phyloP scores from a whole-genome alignment of 2,329 filamentous ascomycete genomes.

The Aspergillus quadricinctus region DNA sequence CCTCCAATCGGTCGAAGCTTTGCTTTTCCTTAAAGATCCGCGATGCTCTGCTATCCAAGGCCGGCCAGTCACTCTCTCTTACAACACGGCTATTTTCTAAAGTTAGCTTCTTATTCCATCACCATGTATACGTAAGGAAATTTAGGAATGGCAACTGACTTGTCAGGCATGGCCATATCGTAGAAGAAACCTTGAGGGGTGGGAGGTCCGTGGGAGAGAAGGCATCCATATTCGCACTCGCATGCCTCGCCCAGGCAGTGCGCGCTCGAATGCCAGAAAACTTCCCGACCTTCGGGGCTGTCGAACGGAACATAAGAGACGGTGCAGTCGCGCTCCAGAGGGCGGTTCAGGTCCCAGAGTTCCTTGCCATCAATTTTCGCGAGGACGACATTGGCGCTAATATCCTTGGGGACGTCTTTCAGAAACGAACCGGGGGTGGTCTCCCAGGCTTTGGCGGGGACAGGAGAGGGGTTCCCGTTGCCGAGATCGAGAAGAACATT shows the following conservation, averaged over 20 bases:
- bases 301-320: slow-evolving; percentile 83
- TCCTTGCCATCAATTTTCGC: slow-evolving; percentile 73
- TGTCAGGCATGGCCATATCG: slow-evolving; percentile 81
- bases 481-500: slow-evolving; percentile 47
- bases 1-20: slow-evolving; percentile 80
- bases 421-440: slow-evolving; percentile 78
- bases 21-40: slow-evolving; percentile 96
- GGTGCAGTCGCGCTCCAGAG: slow-evolving; percentile 80
- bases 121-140: background rate
- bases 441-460: slow-evolving; percentile 76
- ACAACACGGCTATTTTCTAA: slow-evolving; percentile 54
- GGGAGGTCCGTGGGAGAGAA: slow-evolving; percentile 88
- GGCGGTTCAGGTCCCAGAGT: slow-evolving; percentile 89
- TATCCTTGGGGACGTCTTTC: slow-evolving; percentile 76
- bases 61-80: slow-evolving; percentile 73
- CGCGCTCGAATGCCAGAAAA: slow-evolving; percentile 97
- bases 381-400: slow-evolving; percentile 79
- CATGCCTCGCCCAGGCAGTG: slow-evolving; percentile 94
- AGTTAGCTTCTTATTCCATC: slow-evolving; percentile 13
- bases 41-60: slow-evolving; percentile 72
- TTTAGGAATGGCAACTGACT: slow-evolving; percentile 36
- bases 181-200: slow-evolving; percentile 95
- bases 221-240: slow-evolving; percentile 85
- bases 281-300: slow-evolving; percentile 72
- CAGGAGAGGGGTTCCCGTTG: slow-evolving; percentile 35